These are phyloP conservation scores for Clonostachys rhizophaga DNA, from an alignment of 2,329 filamentous ascomycete species.

Conservation along the genomic window DNA sequence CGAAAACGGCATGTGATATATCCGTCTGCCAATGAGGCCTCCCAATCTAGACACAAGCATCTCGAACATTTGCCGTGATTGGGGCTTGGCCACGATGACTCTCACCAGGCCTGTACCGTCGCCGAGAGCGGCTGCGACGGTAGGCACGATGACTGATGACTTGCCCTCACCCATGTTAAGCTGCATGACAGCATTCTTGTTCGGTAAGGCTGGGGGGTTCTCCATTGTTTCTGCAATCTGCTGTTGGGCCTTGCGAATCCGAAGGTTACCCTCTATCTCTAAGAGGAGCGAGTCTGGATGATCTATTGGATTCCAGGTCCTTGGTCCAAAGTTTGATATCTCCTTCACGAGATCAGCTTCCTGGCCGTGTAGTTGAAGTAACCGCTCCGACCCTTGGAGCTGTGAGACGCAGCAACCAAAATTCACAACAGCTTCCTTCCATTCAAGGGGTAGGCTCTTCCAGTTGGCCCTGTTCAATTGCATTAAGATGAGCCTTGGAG, in stretches of 20 bases:
- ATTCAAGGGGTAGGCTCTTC: constrained; percentile 18
- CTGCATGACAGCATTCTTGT: constrained; percentile 52
- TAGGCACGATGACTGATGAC: constrained; percentile 64
- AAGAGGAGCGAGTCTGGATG: constrained; percentile 59
- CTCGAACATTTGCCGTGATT: constrained; percentile 56
- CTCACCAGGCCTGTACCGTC: constrained; percentile 45
- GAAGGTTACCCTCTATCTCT: constrained; percentile 57
- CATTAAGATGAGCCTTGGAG: constrained; percentile 24
- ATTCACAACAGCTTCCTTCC: constrained; percentile 24
- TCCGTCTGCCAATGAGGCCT: constrained; percentile 43
- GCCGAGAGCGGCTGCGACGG: constrained; percentile 49
- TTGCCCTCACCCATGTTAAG: constrained; percentile 72
- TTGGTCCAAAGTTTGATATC: constrained; percentile 44
- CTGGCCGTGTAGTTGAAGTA: constrained; percentile 19
- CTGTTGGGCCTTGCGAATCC: constrained; percentile 56
- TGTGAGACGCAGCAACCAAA: constrained; percentile 33
- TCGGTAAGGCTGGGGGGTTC: constrained; percentile 18
- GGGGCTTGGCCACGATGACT: constrained; percentile 57
- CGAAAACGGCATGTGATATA: constrained; percentile 54
- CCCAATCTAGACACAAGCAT: constrained; percentile 50
- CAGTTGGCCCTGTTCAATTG: constrained; percentile 19
- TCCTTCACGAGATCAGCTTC: constrained; percentile 30
- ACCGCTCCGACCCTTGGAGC: constrained; percentile 34
- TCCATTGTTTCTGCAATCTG: constrained; percentile 55
- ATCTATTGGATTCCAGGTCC: constrained; percentile 45